phyloP scores from a whole-genome alignment of 208 protist genomes.

The Crithidia fasciculata region DNA sequence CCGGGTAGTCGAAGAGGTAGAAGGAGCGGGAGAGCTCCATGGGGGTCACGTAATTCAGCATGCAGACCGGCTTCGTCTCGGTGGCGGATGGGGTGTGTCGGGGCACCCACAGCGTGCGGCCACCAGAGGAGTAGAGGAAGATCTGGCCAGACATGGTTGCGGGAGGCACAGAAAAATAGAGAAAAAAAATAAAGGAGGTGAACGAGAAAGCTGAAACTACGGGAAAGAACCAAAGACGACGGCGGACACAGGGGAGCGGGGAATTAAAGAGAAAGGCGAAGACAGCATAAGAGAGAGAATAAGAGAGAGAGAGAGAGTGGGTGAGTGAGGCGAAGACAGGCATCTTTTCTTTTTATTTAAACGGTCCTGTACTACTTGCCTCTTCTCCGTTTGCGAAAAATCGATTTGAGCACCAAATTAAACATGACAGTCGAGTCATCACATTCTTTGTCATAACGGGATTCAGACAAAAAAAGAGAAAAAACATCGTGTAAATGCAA shows the following conservation, averaged over 20 bases:
- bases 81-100: conserved; percentile 58
- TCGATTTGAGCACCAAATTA: too few relatives aligned
- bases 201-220: neutral
- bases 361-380: too few relatives aligned
- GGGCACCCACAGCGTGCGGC: conserved; percentile 89
- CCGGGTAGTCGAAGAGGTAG: conserved; percentile 85
- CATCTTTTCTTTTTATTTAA: too few relatives aligned
- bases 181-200: conserved; percentile 9
- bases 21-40: conserved; percentile 82
- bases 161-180: neutral
- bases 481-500: too few relatives aligned
- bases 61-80: conserved; percentile 69
- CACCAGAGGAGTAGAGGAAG: conserved; percentile 73
- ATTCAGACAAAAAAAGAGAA: too few relatives aligned
- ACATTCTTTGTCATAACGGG: too few relatives aligned
- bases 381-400: too few relatives aligned
- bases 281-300: conserved; percentile 13
- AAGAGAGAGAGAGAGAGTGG: conserved; percentile 24
- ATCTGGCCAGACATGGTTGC: conserved; percentile 57
- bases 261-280: neutral
- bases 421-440: too few relatives aligned
- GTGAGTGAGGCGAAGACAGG: neutral
- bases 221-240: too few relatives aligned
- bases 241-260: too few relatives aligned
- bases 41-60: conserved; percentile 71